These are phyloP conservation scores for Xylariomycetidae sp. DNA, from an alignment of 2,329 filamentous ascomycete genomes.

Conservation along the genomic window DNA sequence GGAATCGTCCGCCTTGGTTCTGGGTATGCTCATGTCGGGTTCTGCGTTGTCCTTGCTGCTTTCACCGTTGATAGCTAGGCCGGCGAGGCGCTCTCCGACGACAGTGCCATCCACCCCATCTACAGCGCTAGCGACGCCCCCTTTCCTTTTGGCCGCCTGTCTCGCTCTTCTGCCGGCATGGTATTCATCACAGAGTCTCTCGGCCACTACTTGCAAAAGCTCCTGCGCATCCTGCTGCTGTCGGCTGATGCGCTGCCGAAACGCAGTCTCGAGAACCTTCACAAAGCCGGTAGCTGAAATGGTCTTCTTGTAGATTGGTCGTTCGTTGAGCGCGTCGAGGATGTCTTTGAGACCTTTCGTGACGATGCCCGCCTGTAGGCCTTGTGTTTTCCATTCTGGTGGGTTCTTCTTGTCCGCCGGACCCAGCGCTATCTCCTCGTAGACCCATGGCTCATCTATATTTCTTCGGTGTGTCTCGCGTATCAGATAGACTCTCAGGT, in stretches of 20 bases:
- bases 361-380: slow-evolving; percentile 75
- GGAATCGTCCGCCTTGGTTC: slow-evolving; percentile 10
- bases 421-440: slow-evolving; percentile 56
- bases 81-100: slow-evolving; percentile 27
- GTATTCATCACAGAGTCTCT: slow-evolving; percentile 91
- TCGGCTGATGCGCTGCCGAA: slow-evolving; percentile 83
- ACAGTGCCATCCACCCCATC: slow-evolving; percentile 20
- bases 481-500: slow-evolving; percentile 87
- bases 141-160: slow-evolving; percentile 43
- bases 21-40: slow-evolving; percentile 5
- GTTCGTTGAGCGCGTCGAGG: slow-evolving; percentile 85
- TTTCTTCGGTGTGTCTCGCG: slow-evolving; percentile 80
- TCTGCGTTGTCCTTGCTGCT: slow-evolving; percentile 9
- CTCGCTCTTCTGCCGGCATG: slow-evolving; percentile 76
- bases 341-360: slow-evolving; percentile 88
- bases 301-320: slow-evolving; percentile 89
- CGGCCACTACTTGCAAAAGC: slow-evolving; percentile 89
- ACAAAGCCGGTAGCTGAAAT: slow-evolving; percentile 87
- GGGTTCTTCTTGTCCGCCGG: slow-evolving; percentile 31
- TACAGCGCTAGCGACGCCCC: slow-evolving; percentile 7
- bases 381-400: slow-evolving; percentile 55
- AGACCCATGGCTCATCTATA: slow-evolving; percentile 74
- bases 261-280: slow-evolving; percentile 75
- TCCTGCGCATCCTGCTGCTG: slow-evolving; percentile 98
- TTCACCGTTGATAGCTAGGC: slow-evolving; percentile 18